phyloP scores from a whole-genome alignment of 192 early-diverging fungal species.

The Coemansia sp. region DNA sequence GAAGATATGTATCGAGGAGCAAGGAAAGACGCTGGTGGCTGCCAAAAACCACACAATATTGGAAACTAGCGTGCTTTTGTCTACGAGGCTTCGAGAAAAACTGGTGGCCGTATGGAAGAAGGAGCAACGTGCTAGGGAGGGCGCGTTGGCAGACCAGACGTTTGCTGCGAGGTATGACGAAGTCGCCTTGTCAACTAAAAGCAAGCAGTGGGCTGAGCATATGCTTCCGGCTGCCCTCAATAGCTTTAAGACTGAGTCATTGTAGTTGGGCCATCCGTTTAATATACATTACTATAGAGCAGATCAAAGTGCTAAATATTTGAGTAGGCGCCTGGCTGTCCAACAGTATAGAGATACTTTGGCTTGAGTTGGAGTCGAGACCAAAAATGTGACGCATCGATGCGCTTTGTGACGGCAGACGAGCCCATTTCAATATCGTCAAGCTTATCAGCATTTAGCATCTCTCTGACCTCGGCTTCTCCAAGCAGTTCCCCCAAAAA shows the following conservation, averaged over 20 bases:
- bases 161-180: constrained; percentile 32
- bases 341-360: constrained; percentile 21
- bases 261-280: neutral
- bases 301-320: neutral
- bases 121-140: constrained; percentile 22
- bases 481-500: constrained; percentile 28
- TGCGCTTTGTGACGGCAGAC: constrained; percentile 30
- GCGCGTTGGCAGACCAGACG: constrained; percentile 24
- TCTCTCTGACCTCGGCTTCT: constrained; percentile 10
- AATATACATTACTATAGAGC: neutral
- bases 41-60: constrained; percentile 45
- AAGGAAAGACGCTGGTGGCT: constrained; percentile 12
- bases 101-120: constrained; percentile 30
- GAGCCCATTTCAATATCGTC: constrained; percentile 30
- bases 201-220: constrained; percentile 37
- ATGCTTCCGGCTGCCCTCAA: constrained; percentile 18
- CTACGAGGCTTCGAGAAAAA: constrained; percentile 25
- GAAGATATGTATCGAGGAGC: constrained; percentile 26
- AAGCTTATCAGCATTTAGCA: constrained; percentile 22
- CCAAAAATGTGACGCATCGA: constrained; percentile 53
- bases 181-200: constrained; percentile 24
- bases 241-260: constrained; percentile 3
- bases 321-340: constrained; percentile 26
- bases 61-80: constrained; percentile 34
- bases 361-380: constrained; percentile 22